Base-by-base conservation (phyloP, 768 basidiomycete species). In the Amanita inopinata region DNA sequence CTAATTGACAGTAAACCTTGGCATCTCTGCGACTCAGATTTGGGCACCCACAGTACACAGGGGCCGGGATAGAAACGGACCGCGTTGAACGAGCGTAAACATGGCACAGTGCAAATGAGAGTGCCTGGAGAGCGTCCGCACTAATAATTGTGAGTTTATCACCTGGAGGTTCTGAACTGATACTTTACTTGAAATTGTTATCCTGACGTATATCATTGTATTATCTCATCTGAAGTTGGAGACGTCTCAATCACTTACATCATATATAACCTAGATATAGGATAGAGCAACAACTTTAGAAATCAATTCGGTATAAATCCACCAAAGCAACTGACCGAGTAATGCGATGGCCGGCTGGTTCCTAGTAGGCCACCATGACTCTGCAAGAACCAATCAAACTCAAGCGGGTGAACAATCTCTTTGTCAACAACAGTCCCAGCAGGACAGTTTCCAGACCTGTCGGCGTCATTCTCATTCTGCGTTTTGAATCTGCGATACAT, bases 51-150 rank as follows among this genome's bases (percentile, higher is more conserved):
- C 86, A 90, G 48, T 90, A 90, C 0, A 89, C 84, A 0, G 87
- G 87, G 0, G 87, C 86, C 0, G 87, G 87, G 32, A 90, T 89
- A 0, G 86, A 89, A 0, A 91, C 87, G 0, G 84, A 84, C 5
- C 88, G 79, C 0, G 88, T 90, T 0, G 87, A 71, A 0, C 85
- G 71, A 0, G 87, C 84, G 38, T 86, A 90, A 0, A 86, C 78
- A 35, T 91, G 84, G 52, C 84, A 86, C 0, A 91, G 64, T 0
- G 80, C 74, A 40, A 80, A 90, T 0, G 81, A 74, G 0, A 89
- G 56, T 0, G 72, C 69, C 50, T 90, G 88, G 31, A 90, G 59
- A 11, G 74, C 71, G 52, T 85, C 80, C 11, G 80, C 67, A 19
- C 78, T 83, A 45, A 20, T 37, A 23, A 24, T 14, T 17, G 3